A percentile compares a stretch with the other conserved stretches of the same genome.
Conservation (phyloP, 139 green algal species). For the Microglena sp. region DNA sequence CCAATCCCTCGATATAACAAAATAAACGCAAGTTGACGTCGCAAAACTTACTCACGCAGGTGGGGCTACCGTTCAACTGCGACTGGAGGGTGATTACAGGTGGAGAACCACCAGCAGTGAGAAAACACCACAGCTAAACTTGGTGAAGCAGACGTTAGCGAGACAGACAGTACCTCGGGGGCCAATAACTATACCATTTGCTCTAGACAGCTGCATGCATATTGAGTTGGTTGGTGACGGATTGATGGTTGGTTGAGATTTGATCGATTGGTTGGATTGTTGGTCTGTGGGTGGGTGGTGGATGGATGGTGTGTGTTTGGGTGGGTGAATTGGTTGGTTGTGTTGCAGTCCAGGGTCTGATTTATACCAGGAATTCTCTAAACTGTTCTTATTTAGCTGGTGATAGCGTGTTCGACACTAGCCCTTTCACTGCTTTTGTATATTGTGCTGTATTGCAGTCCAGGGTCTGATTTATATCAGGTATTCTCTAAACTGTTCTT, state of each 20-base stretch:
- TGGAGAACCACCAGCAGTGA: constrained; percentile 45
- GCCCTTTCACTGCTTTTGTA: no score
- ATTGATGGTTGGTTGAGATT: neutral
- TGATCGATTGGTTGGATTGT: neutral
- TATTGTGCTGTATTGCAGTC: no score
- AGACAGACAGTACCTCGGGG: constrained; percentile 18
- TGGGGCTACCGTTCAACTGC: constrained; percentile 45
- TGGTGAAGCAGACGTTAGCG: constrained; percentile 27
- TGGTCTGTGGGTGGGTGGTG: neutral
- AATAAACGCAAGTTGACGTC: constrained; percentile 9
- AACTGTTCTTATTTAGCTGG: no score
- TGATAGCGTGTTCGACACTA: no score
- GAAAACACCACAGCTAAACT: constrained; percentile 40
- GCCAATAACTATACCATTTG: constrained; percentile 34
- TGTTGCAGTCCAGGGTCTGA: no score
- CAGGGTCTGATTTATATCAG: no score
- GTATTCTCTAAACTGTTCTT: no score
- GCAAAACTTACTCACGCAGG: constrained; percentile 23
- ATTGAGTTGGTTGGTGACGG: neutral
- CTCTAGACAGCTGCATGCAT: neutral
- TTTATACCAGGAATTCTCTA: no score
- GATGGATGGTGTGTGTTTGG: neutral
- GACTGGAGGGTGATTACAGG: constrained; percentile 37
- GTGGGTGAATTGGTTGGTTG: neutral
- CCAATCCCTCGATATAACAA: no score